Evolutionary conservation across 2,329 filamentous ascomycete species (phyloP).

Genomic region (Hortaea werneckii): DNA sequence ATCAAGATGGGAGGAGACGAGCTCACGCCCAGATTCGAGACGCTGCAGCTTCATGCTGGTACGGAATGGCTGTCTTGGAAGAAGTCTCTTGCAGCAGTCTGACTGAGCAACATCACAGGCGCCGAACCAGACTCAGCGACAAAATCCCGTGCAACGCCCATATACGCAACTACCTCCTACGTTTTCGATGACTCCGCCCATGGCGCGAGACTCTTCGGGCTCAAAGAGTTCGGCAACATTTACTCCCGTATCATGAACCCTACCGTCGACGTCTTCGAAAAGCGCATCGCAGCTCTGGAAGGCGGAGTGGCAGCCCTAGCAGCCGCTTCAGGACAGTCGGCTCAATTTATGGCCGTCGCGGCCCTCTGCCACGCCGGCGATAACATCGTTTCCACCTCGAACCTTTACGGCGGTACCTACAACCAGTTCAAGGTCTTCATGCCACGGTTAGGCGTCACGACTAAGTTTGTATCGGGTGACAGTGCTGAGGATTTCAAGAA

Average conservation of each 20-base stretch:
- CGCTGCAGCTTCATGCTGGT: slow-evolving; percentile 43
- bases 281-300: slow-evolving; percentile 89
- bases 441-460: slow-evolving; percentile 74
- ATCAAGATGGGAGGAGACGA: slow-evolving; percentile 26
- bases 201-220: slow-evolving; percentile 85
- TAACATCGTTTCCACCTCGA: slow-evolving; percentile 85
- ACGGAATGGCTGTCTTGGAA: slow-evolving; percentile 7
- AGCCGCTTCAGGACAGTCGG: slow-evolving; percentile 75
- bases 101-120: slow-evolving; percentile 36
- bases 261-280: slow-evolving; percentile 92
- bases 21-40: slow-evolving; percentile 38
- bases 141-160: slow-evolving; percentile 83
- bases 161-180: slow-evolving; percentile 88
- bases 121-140: slow-evolving; percentile 72
- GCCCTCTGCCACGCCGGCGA: slow-evolving; percentile 80
- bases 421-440: slow-evolving; percentile 93
- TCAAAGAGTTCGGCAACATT: slow-evolving; percentile 96
- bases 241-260: slow-evolving; percentile 97
- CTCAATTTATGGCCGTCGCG: slow-evolving; percentile 81
- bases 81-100: neutral
- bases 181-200: slow-evolving; percentile 95
- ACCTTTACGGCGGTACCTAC: slow-evolving; percentile 91
- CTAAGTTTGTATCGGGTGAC: slow-evolving; percentile 80
- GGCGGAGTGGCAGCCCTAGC: slow-evolving; percentile 81
- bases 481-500: slow-evolving; percentile 66